Evolutionary conservation across 2,329 filamentous ascomycete genomes (phyloP), one percentile per base, ranked within the genome.

Genomic region (Geosmithia putterillii): DNA sequence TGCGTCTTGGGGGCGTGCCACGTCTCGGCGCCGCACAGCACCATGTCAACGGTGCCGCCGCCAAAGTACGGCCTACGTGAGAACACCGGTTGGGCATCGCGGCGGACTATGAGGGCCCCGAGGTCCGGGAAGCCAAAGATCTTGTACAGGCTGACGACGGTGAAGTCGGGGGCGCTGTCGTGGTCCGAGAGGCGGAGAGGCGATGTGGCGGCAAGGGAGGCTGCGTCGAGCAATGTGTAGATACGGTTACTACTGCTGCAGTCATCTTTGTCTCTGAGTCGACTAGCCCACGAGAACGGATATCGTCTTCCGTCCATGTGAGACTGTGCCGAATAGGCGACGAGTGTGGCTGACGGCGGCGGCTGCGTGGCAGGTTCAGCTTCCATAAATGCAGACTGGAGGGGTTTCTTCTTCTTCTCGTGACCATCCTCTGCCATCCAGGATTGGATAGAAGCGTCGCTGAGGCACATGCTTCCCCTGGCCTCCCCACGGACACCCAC

Each of bases 121-220:
- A 96, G 68, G 57, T 96, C 86, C 0, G 90, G 90, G 50, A 95
- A 95, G 1, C 92, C 90, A 59, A 96, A 96, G n/a, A 95, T 89
- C 60, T 96, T 98, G 66, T 95, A 94, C 49, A 96, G 79, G 59
- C 89, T 95, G 37, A 96, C 55, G 0, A 86, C 83, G 0, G 78
- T 82, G 51, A 96, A 96, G 58, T 96, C 90, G 1, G 90, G 85
- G 0, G 83, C 79, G 1, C 63, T 57, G 0, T 67, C 64, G 0
- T 70, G 52, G 50, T 84, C 64, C 44, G 76, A 69, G 2, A 96
- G 65, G 54, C 94, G 76, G 7, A 96, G 66, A 1, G 77, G 78
- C 4, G 84, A 78, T 1, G 89, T 95, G 7, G 87, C 81, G 9
- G 80, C 82, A 10, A 86, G 69, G 0, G 87, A 84, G 5, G 92